Percentiles rank a stretch among this genome's conserved stretches.
Evolutionary conservation across 2,329 filamentous ascomycete species (phyloP).

Genomic region (Colletotrichum truncatum): DNA sequence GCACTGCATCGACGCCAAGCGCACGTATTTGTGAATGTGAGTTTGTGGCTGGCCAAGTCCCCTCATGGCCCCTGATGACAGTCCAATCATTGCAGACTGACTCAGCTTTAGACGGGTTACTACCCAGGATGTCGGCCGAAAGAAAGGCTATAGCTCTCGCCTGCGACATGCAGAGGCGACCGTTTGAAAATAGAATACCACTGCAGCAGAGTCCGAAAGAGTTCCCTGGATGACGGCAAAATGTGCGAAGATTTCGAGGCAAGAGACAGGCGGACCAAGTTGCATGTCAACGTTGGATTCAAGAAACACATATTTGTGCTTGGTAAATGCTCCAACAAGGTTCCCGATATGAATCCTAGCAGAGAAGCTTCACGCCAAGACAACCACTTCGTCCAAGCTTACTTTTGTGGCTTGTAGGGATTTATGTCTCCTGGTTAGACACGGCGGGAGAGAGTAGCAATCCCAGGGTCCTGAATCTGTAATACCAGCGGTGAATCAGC

Average conservation of each 20-base stretch:
- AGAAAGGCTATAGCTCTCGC: neutral
- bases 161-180: conserved; percentile 13
- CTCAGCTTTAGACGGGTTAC: neutral
- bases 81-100: neutral
- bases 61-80: neutral
- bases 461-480: neutral
- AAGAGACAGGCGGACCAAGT: neutral
- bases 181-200: neutral
- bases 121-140: neutral
- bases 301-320: neutral
- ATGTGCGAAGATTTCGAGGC: neutral
- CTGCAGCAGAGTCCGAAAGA: neutral
- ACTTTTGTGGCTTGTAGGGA: neutral
- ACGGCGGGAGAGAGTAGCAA: neutral
- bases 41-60: neutral
- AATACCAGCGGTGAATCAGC: neutral
- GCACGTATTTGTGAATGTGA: neutral
- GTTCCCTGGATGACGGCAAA: neutral
- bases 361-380: conserved; percentile 18
- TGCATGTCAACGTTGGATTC: neutral
- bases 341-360: neutral
- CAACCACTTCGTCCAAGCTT: neutral
- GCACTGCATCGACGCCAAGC: conserved; percentile 22
- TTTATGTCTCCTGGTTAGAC: neutral
- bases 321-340: neutral